Base-by-base conservation (phyloP, 129 eudicot species). In the Oenanthe sinensis region DNA sequence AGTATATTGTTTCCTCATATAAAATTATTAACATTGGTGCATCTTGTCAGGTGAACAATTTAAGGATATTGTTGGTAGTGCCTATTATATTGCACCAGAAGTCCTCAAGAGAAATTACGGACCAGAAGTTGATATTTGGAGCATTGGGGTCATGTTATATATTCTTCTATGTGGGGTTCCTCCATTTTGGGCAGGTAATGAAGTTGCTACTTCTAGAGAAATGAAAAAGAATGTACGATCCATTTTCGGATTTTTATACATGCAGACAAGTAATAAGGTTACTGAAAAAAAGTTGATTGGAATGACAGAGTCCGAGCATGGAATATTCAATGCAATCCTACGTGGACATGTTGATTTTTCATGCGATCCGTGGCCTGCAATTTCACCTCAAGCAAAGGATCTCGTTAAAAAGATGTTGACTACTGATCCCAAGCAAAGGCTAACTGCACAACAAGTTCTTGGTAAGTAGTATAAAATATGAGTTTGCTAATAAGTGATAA, bases 101-200 rank as follows among this genome's bases (percentile, higher is more conserved):
- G 97, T 92, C 71, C 82, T 92, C 88, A 92, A 90, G 90, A 90
- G 97, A 80, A 92, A 82, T 72, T 92, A 92, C 36, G 97, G 97
- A 73, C 97, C 97, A 4, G 97, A 92, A 76, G 96, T 88, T 77
- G 97, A 92, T 90, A 90, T 92, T 2, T 92, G 97, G 97, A 90
- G 97, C 69, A 78, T 92, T 44, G 97, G 97, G 48, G 97, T 92
- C 75, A 90, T 92, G 96, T 77, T 92, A 79, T 92, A 92, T 70
- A 92, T 92, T 81, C 96, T 92, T 83, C 85, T 92, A 26, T 87
- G 90, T 78, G 97, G 96, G 45, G 93, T 90, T 88, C 97, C 97
- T 78, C 97, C 97, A 69, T 92, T 92, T 79, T 92, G 97, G 97
- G 97, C 97, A 80, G 97, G 97, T 90, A 72, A 52, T 45, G 14